phyloP scores from a whole-genome alignment of 2,329 filamentous ascomycete species.

The Calonectria naviculata region DNA sequence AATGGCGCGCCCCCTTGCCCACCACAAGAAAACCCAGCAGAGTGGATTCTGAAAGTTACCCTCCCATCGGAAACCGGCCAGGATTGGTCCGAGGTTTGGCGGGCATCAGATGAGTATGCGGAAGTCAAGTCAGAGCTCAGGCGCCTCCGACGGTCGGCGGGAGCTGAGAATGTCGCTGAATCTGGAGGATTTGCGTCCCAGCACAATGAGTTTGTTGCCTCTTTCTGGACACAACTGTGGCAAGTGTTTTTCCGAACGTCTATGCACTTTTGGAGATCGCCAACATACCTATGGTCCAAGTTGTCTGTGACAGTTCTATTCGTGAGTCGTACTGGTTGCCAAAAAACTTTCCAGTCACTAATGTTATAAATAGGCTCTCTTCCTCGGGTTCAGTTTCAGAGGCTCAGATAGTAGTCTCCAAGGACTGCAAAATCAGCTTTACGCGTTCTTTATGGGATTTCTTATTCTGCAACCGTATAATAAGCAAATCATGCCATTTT shows the following conservation, averaged over 20 bases:
- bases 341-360: not conserved
- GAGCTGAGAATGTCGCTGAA: not conserved
- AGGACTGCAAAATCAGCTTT: conserved; percentile 83
- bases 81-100: conserved; percentile 73
- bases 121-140: conserved; percentile 66
- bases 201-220: conserved; percentile 59
- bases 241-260: conserved; percentile 77
- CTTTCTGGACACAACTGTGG: conserved; percentile 73
- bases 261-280: conserved; percentile 90
- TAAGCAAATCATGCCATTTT: conserved; percentile 77
- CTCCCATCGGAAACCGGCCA: conserved; percentile 70
- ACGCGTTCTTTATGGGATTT: conserved; percentile 83
- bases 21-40: conserved; percentile 78
- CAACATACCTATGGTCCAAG: conserved; percentile 90
- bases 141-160: conserved; percentile 57
- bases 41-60: conserved; percentile 48
- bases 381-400: conserved; percentile 7
- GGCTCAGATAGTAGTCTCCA: not conserved
- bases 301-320: conserved; percentile 43
- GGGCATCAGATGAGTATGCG: conserved; percentile 62
- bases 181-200: conserved; percentile 29
- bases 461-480: conserved; percentile 82
- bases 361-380: not conserved
- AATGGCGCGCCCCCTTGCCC: conserved; percentile 74
- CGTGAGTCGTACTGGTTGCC: not conserved